Evolutionary conservation across 768 basidiomycete species (phyloP), one percentile per base, ranked within the genome.

Genomic region (Megacollybia marginata): DNA sequence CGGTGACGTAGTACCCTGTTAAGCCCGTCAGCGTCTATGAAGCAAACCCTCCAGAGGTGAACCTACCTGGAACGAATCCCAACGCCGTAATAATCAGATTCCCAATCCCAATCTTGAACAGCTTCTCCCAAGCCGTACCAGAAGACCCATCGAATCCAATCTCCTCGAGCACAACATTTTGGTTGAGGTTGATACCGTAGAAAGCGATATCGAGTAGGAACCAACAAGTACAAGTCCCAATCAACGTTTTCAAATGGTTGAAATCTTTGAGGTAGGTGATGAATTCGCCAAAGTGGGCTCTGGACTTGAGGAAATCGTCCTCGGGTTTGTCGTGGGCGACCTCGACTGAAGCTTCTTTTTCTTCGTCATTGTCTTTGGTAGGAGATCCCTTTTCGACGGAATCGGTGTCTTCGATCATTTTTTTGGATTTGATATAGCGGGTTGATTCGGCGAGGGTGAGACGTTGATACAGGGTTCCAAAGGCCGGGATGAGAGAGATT

Each of bases 191-290:
- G 68, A 89, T 83, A 3, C 88, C 87, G 62, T 88, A 88, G 64
- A 87, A 87, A 76, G 85, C 82, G 32, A 88, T 74, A 55, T 88
- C 87, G 33, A 88, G 72, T 19, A 89, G 59, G 69, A 90, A 88
- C 88, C 88, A 90, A 54, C 78, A 83, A 40, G 62, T 31, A 49
- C 74, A 76, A 0, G 87, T 89, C 10, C 82, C 87, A 42, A 90
- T 68, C 11, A 91, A 68, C 18, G 82, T 62, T 57, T 82, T 85
- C 3, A 72, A 67, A 49, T 90, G 84, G 6, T 77, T 68, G 85
- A 84, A 88, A 59, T 88, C 76, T 5, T 77, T 78, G 61, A 89
- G 85, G 65, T 91, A 89, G 0, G 50, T 48, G 44, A 79, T 12
- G 60, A 86, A 87, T 47, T 88, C 87, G 77, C 34, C 12, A 52